Percentiles rank a stretch among this genome's conserved stretches.
These are phyloP conservation scores for Cucurbita maxima DNA, from an alignment of 306 rosid genomes.

Conservation along the genomic window DNA sequence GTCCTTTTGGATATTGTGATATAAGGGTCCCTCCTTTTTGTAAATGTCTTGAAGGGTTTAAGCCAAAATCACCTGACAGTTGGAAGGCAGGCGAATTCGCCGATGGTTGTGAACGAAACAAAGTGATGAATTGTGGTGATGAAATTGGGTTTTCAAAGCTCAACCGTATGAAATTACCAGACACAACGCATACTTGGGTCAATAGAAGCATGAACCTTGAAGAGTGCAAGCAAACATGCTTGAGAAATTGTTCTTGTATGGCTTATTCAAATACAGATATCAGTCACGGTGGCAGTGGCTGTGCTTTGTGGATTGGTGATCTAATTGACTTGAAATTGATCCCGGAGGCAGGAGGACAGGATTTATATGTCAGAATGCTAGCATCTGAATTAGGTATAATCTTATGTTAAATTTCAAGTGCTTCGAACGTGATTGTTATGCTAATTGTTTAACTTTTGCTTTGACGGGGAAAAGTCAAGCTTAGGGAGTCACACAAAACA, in stretches of 20 bases:
- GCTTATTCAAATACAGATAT: slow-evolving; percentile 45
- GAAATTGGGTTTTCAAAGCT: slow-evolving; percentile 20
- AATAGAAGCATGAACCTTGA: slow-evolving; percentile 20
- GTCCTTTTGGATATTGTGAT: slow-evolving; percentile 19
- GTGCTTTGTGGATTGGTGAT: slow-evolving; percentile 57
- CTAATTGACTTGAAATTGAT: slow-evolving; percentile 26
- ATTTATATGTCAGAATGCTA: slow-evolving; percentile 31
- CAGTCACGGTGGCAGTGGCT: slow-evolving; percentile 41
- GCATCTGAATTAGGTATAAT: slow-evolving; percentile 45
- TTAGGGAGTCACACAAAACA: not conserved
- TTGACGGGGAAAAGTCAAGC: slow-evolving; percentile 3
- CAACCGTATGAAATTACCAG: slow-evolving; percentile 30
- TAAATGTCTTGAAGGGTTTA: slow-evolving; percentile 30
- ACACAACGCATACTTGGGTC: slow-evolving; percentile 30
- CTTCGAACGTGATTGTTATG: not conserved
- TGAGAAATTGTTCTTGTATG: slow-evolving; percentile 44
- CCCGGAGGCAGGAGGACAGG: slow-evolving; percentile 22
- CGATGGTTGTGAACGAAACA: slow-evolving; percentile 23
- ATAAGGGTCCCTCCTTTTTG: slow-evolving; percentile 14
- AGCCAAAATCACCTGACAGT: slow-evolving; percentile 10
- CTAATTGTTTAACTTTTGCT: not conserved
- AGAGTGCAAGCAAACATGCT: slow-evolving; percentile 39
- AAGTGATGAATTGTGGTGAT: slow-evolving; percentile 13
- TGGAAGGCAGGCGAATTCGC: slow-evolving; percentile 16
- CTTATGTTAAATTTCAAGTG: not conserved